Evolutionary conservation across 2,329 filamentous ascomycete genomes (phyloP), one percentile per base, ranked within the genome.

Genomic region (Botrytis galanthina): DNA sequence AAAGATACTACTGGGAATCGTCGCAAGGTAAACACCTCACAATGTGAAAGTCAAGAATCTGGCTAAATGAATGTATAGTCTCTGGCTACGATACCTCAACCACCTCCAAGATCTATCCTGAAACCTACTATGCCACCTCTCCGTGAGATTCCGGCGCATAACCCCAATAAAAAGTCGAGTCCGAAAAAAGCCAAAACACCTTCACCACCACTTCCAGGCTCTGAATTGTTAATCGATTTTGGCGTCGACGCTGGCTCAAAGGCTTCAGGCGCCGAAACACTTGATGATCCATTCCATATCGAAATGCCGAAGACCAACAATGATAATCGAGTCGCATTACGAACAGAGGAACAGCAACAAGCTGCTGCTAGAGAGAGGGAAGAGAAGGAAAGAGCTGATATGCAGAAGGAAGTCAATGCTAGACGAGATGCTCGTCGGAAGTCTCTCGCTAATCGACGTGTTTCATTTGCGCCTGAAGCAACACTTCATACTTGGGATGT

Each of bases 381-480:
- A 76, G 91, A 93, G 75, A 87, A 88, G 60, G 91, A 90, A 78
- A 86, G 86, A 73, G 83, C 84, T 22, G 85, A 89, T 71, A 80
- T 88, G 22, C 88, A 91, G 79, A 90, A 88, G 77, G 88, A 89
- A 64, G 86, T 90, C 67, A 84, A 88, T 74, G 91, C 95, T 78
- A 89, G 94, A 72, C 89, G 94, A 78, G 96, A 97, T 81, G 95
- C 94, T 62, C 91, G 96, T 76, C 89, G 96, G 78, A 98, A 98
- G 82, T 98, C 95, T 29, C 87, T 97, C 73, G 94, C 95, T 66
- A 97, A 96, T 81, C 90, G 96, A 79, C 90, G 96, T 80, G 96
- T 99, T 48, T 98, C 95, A 0, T 99, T 99, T 82, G 96, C 96
- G 7, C 96, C 96, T 1, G 96, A 99, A 83, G 96, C 96, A 20